Evolutionary conservation across 2,329 filamentous ascomycete genomes (phyloP).

Genomic region (Cercospora citrullina): DNA sequence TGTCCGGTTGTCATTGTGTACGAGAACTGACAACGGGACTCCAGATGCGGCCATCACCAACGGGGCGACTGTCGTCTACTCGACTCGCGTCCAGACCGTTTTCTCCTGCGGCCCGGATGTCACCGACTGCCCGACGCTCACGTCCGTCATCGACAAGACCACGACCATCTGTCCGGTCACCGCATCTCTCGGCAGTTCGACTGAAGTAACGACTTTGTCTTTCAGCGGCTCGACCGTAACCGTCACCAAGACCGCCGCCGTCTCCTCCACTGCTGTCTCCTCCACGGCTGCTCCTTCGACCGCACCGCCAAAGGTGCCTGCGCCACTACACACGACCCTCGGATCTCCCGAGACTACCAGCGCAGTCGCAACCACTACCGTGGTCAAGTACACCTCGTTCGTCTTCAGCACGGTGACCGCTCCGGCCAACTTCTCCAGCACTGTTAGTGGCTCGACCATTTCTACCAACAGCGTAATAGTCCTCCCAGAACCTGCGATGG

Average conservation of each 20-base stretch:
- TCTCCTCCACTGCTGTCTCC: neutral
- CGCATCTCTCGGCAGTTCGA: slow-evolving; percentile 15
- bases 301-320: neutral
- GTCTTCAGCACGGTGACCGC: slow-evolving; percentile 7
- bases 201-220: neutral
- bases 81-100: slow-evolving; percentile 47
- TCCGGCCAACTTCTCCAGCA: slow-evolving; percentile 4
- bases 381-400: slow-evolving; percentile 5
- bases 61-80: slow-evolving; percentile 44
- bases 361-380: neutral
- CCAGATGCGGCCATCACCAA: slow-evolving; percentile 37
- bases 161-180: slow-evolving; percentile 50
- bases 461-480: slow-evolving; percentile 12
- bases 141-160: slow-evolving; percentile 43
- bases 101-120: slow-evolving; percentile 43
- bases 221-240: slow-evolving; percentile 7
- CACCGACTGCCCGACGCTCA: slow-evolving; percentile 44
- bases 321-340: neutral
- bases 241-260: neutral
- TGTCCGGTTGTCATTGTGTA: neutral
- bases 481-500: neutral
- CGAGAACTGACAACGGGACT: neutral
- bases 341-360: neutral
- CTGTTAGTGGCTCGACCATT: neutral
- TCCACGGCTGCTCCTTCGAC: neutral